Evolutionary conservation across 768 basidiomycete species (phyloP), one percentile per base, ranked within the genome.

Genomic region (Pholiota conissans): DNA sequence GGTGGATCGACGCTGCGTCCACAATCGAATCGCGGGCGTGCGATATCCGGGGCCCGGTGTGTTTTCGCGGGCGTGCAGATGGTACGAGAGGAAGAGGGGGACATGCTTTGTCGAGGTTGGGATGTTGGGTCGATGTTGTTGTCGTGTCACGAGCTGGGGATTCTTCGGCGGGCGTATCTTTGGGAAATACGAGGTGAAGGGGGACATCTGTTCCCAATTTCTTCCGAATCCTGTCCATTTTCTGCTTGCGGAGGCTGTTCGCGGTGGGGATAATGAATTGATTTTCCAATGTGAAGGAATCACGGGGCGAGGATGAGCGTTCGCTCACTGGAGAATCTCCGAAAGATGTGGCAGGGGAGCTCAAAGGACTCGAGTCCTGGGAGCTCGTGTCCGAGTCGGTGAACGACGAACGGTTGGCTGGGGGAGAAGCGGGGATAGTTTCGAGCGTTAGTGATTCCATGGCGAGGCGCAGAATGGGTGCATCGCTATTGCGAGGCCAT

Each of bases 121-220:
- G 11, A n/a, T 52, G 45, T 32, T 32, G 30, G n/a, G n/a, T n/a
- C n/a, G n/a, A n/a, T n/a, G n/a, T n/a, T 32, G 6, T 32, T 32
- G 30, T 13, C 6, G 7, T 13, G 7, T 32, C 13, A 6, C 30
- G 30, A 32, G 30, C 14, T 24, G 28, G 35, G 13, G 2, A 10
- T 30, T 30, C 27, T 18, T 45, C 52, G 20, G 58, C 57, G 18
- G 14, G 3, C 10, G 37, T 49, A 16, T 58, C 63, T 14, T 65
- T 60, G n/a, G 84, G 79, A 69, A 88, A 89, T 49, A 90, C 83
- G 28, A 87, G 77, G 34, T 82, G 76, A 1, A 79, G 61, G 6
- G 88, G 89, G 20, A 89, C 82, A 26, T 79, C 82, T 18, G 86
- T 77, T 0, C 89, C 89, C 2, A 90, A 77, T 62, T 73, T 84